Evolutionary conservation across 768 basidiomycete species (phyloP).

Genomic region (Clitopilus passeckerianus): DNA sequence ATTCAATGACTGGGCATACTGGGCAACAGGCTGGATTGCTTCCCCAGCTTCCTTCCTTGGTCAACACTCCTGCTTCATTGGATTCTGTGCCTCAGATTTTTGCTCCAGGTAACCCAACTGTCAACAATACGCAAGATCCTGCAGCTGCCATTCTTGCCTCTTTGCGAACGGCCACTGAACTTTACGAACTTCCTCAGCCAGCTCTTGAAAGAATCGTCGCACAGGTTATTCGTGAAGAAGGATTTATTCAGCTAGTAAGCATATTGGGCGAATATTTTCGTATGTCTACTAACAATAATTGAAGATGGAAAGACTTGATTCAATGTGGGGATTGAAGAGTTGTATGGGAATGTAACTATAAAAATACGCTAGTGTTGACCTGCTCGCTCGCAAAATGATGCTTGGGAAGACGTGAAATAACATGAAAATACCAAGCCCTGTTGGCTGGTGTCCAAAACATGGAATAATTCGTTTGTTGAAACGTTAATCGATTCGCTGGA

Average conservation of each 20-base stretch:
- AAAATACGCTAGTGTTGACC: not conserved
- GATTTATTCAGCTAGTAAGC: slow-evolving; percentile 71
- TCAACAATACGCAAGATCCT: not conserved
- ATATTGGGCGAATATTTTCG: not conserved
- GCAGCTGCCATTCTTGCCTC: slow-evolving; percentile 25
- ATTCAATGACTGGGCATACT: too few species aligned
- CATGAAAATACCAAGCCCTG: too few species aligned
- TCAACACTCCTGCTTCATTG: too few species aligned
- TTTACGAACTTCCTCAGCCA: slow-evolving; percentile 49
- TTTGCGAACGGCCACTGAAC: slow-evolving; percentile 35
- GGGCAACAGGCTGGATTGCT: too few species aligned
- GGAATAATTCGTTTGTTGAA: not conserved
- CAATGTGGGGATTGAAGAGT: slow-evolving; percentile 48
- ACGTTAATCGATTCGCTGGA: not conserved
- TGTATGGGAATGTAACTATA: slow-evolving; percentile 17
- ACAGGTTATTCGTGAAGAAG: slow-evolving; percentile 66
- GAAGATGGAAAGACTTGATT: slow-evolving; percentile 49
- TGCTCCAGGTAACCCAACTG: too few species aligned
- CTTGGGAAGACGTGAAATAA: not conserved
- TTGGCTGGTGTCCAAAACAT: not conserved
- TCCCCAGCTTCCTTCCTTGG: too few species aligned
- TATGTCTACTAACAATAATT: not conserved
- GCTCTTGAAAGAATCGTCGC: slow-evolving; percentile 55
- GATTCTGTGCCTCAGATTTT: too few species aligned
- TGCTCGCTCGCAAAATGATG: not conserved